Conservation (phyloP, 305 asterid species). For the Fraxinus paxiana region DNA sequence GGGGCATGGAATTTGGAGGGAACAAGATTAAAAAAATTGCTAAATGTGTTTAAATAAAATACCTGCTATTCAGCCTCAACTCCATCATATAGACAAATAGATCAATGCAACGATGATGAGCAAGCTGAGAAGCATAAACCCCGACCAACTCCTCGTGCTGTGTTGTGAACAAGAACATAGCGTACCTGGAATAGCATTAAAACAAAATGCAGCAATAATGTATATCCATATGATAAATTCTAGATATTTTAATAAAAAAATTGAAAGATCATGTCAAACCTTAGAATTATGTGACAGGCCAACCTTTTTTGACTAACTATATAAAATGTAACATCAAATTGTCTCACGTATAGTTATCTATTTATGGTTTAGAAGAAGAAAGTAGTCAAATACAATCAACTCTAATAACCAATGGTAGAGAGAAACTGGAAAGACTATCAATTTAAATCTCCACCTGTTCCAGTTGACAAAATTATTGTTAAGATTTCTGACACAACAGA, state of each 20-base stretch:
- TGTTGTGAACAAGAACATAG: constrained; percentile 81
- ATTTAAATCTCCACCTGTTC: neutral
- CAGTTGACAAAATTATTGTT: neutral
- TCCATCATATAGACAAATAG: constrained; percentile 99
- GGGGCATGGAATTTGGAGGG: constrained; percentile 2
- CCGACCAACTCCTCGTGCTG: constrained; percentile 96
- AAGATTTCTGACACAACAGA: neutral
- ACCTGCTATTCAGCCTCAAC: constrained; percentile 95
- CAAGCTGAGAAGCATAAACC: constrained; percentile 92
- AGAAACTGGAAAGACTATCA: neutral
- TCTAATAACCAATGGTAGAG: neutral
- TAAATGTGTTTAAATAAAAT: constrained; percentile 10
- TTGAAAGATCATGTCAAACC: neutral
- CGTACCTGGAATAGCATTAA: constrained; percentile 60
- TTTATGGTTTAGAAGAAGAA: too few relatives aligned
- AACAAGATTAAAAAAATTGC: neutral
- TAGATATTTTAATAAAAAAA: neutral
- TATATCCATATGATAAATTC: neutral
- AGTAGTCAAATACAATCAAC: neutral
- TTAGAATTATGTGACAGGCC: neutral
- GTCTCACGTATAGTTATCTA: neutral
- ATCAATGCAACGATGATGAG: constrained; percentile 89
- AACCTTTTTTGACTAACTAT: neutral
- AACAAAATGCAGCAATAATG: neutral
- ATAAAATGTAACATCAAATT: neutral